These are phyloP conservation scores for Boletellus emodensis DNA, from an alignment of 768 basidiomycete genomes.

Conservation along the genomic window DNA sequence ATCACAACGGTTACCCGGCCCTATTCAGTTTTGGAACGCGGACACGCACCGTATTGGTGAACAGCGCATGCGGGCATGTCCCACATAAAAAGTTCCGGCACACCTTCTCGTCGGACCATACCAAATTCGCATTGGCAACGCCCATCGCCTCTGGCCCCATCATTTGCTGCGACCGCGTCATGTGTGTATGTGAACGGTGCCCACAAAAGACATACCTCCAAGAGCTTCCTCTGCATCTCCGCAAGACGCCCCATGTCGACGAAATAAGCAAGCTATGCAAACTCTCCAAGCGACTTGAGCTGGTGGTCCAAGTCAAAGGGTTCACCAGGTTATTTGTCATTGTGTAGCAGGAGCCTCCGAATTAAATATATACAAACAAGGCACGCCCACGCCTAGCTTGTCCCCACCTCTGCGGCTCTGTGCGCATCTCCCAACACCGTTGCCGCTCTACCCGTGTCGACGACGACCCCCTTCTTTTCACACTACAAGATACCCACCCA, in stretches of 20 bases:
- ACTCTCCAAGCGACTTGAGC: neutral
- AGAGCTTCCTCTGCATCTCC: slow-evolving; percentile 96
- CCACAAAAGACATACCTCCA: slow-evolving; percentile 48
- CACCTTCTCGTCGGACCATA: slow-evolving; percentile 95
- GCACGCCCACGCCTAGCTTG: neutral
- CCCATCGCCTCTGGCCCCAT: slow-evolving; percentile 99
- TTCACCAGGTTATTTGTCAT: slow-evolving; percentile 20
- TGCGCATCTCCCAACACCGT: no score
- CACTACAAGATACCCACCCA: slow-evolving; percentile 11
- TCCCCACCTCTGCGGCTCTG: no score
- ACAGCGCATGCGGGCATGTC: slow-evolving; percentile 96
- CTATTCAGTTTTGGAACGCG: neutral
- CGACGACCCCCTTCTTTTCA: neutral
- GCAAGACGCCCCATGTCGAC: slow-evolving; percentile 86
- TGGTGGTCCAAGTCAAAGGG: slow-evolving; percentile 10
- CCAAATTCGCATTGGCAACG: slow-evolving; percentile 84
- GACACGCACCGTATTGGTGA: slow-evolving; percentile 89
- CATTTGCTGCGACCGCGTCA: slow-evolving; percentile 73
- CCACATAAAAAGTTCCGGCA: slow-evolving; percentile 98
- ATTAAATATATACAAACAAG: slow-evolving; percentile 26
- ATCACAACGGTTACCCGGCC: slow-evolving; percentile 1
- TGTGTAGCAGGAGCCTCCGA: slow-evolving; percentile 25
- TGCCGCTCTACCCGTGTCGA: no score
- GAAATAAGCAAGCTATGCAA: slow-evolving; percentile 7
- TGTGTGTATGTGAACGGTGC: neutral